phyloP scores from a whole-genome alignment of 2,329 filamentous ascomycete species.

The Cytospora piceicola region DNA sequence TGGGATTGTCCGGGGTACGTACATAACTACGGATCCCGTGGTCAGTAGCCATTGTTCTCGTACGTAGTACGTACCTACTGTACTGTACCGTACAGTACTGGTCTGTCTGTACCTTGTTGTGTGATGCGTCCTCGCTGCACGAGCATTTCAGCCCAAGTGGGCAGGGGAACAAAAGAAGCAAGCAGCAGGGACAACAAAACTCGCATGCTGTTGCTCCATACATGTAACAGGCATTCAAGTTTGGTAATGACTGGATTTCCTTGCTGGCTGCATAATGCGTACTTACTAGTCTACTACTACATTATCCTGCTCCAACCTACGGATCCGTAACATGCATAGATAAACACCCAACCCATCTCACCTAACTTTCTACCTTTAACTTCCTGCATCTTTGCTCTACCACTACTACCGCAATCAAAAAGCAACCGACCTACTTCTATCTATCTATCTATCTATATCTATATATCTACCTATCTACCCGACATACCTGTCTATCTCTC shows the following conservation, averaged over 20 bases:
- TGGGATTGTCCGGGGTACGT: conserved; percentile 20
- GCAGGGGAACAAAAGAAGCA: conserved; percentile 19
- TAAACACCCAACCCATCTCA: conserved; percentile 12
- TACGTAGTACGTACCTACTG: conserved; percentile 15
- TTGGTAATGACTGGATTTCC: background rate
- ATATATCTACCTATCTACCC: background rate
- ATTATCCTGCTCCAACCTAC: conserved; percentile 10
- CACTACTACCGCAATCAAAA: background rate
- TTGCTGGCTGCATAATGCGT: conserved; percentile 26
- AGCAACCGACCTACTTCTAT: background rate
- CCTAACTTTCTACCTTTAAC: conserved; percentile 12
- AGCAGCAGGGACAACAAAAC: conserved; percentile 23
- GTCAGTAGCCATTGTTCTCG: background rate
- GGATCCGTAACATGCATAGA: conserved; percentile 19
- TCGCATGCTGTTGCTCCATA: conserved; percentile 13
- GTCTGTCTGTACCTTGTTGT: conserved; percentile 13
- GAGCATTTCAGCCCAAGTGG: conserved; percentile 31
- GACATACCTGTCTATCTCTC: background rate
- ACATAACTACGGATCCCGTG: conserved; percentile 2
- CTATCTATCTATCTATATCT: conserved; percentile 4
- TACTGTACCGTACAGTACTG: background rate
- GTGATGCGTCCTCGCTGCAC: conserved; percentile 1
- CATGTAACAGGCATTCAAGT: conserved; percentile 10
- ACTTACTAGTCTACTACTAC: conserved; percentile 20
- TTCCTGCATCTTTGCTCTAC: background rate